Evolutionary conservation across 225 moss, liverwort and hornwort genomes (phyloP), one percentile per base, ranked within the genome.

Genomic region (Neckera pumila): DNA sequence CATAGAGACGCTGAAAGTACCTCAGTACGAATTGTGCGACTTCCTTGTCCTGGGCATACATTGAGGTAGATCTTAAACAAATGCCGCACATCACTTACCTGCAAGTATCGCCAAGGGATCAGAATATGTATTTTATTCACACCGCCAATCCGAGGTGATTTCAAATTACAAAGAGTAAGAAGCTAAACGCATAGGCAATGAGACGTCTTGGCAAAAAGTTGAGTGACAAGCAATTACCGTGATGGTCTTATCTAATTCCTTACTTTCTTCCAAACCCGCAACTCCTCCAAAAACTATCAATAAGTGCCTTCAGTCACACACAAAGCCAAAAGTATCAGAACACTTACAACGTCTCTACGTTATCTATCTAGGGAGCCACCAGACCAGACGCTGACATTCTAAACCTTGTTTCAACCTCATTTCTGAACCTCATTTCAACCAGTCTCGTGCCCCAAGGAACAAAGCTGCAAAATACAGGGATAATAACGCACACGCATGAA

Each of bases 211-310:
- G 54, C 53, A 77, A 18, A 60, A 70, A 53, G 59, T 76, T 73
- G 40, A 90, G 43, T n/a, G 66, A 88, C 13, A 43, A 84, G 62
- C 51, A 74, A 69, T 72, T 92, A 96, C 96, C 95, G 91, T 85
- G 80, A 97, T 94, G 36, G 86, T 90, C 76, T 90, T 85, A 84
- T 97, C 97, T 67, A 95, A 89, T 85, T 93, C 92, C 85, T 95
- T 88, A 82, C 94, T 96, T 90, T 93, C 93, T 82, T 97, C 97
- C 89, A 97, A 88, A 78, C 96, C 97, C 51, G 95, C 92, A 60
- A 96, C 95, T 87, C 97, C 97, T 90, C 97, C 97, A 90, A 97
- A 97, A 53, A 95, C 94, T 75, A 97, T 91, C 75, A 97, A 88
- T 27, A 96, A 90, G 89, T 96, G 97, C 92, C 96, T 96, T 89